phyloP scores from a whole-genome alignment of 176 grass and related monocot species.

The Oryza meyeriana region DNA sequence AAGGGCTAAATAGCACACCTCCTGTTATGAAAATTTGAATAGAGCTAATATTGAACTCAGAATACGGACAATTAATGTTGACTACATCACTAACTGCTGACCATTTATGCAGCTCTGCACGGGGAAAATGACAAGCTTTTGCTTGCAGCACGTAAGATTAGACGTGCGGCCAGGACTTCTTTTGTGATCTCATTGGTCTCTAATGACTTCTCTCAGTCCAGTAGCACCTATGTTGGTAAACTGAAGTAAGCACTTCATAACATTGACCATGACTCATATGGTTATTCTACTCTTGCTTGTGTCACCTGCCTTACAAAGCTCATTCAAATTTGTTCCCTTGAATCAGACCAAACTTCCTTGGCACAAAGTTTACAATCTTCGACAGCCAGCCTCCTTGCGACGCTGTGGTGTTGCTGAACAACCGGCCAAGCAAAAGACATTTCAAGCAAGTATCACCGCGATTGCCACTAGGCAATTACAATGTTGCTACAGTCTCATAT shows the following conservation, averaged over 20 bases:
- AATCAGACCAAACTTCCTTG: slow-evolving; percentile 89
- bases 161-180: slow-evolving; percentile 68
- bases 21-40: neutral
- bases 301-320: neutral
- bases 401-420: slow-evolving; percentile 49
- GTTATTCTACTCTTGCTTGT: neutral
- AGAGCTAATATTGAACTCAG: neutral
- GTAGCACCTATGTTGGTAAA: slow-evolving; percentile 96
- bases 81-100: slow-evolving; percentile 8
- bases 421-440: slow-evolving; percentile 59
- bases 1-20: neutral
- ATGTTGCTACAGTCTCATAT: slow-evolving; percentile 72
- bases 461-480: slow-evolving; percentile 83
- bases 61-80: neutral
- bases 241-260: slow-evolving; percentile 60
- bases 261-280: neutral
- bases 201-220: slow-evolving; percentile 85
- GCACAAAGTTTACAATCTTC: slow-evolving; percentile 94
- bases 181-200: slow-evolving; percentile 79
- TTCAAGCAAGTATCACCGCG: slow-evolving; percentile 95
- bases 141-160: slow-evolving; percentile 87
- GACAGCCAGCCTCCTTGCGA: slow-evolving; percentile 82
- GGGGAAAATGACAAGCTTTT: slow-evolving; percentile 89
- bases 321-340: slow-evolving; percentile 27
- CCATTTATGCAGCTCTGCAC: slow-evolving; percentile 63